phyloP scores from a whole-genome alignment of 805 yeast genomes.

The Peterozyma xylosa region DNA sequence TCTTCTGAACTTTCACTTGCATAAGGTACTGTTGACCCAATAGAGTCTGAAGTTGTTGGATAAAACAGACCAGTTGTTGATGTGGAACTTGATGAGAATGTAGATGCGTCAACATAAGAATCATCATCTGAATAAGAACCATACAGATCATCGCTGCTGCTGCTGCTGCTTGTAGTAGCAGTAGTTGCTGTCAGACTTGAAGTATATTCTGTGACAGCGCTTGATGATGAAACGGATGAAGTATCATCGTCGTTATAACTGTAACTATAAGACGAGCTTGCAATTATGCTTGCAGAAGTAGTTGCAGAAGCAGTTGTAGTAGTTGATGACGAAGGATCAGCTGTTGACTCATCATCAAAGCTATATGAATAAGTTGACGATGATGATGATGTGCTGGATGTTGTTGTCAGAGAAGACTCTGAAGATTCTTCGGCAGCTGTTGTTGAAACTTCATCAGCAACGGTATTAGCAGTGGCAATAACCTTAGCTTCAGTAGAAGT shows the following conservation, averaged over 20 bases:
- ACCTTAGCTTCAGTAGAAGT: not conserved
- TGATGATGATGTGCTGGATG: not conserved
- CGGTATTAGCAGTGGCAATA: not conserved
- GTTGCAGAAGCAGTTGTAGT: not conserved
- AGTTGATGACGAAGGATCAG: slow-evolving; percentile 1
- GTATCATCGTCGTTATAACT: not conserved
- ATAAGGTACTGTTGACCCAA: slow-evolving; percentile 11
- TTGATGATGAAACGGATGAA: not conserved
- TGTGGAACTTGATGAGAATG: not conserved
- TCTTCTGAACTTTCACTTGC: slow-evolving; percentile 5
- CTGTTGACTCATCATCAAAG: not conserved
- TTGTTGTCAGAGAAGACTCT: not conserved
- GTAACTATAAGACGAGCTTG: not conserved
- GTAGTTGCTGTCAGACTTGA: slow-evolving; percentile 1
- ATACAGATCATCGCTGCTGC: not conserved
- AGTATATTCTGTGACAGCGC: not conserved
- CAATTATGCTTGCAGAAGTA: slow-evolving; percentile 1
- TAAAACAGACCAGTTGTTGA: not conserved
- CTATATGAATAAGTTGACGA: not conserved
- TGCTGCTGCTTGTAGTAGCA: not conserved
- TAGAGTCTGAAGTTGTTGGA: slow-evolving; percentile 1
- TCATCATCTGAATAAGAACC: slow-evolving; percentile 1
- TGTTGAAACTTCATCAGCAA: not conserved
- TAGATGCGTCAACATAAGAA: not conserved
- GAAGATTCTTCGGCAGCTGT: not conserved